Conservation (phyloP, 2,329 filamentous ascomycete genomes). For the Pseudocercospora pini-densiflorae region DNA sequence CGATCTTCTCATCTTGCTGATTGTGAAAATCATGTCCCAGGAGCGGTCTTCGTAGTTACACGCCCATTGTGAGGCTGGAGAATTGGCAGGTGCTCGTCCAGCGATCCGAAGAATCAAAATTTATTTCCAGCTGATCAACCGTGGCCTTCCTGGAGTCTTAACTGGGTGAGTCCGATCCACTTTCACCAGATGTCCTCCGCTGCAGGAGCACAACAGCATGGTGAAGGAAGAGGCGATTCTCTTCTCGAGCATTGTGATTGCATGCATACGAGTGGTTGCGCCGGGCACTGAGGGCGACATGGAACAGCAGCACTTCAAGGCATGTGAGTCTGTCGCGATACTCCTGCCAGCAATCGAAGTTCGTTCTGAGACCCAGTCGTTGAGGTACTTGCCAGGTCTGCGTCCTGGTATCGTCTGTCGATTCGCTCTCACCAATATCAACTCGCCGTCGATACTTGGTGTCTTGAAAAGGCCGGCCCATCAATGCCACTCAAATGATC, state of each 20-base stretch:
- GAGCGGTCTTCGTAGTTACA: not conserved
- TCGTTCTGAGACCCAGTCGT: not conserved
- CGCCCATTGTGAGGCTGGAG: not conserved
- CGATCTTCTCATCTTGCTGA: not conserved
- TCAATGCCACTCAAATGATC: not conserved
- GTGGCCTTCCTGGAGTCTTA: not conserved
- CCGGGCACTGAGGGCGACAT: not conserved
- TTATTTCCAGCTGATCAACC: not conserved
- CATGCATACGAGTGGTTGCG: not conserved
- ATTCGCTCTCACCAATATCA: not conserved
- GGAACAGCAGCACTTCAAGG: not conserved
- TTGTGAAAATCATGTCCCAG: not conserved
- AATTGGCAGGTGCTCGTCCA: not conserved
- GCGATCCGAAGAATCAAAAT: not conserved
- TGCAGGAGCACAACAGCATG: no score
- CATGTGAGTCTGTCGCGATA: not conserved
- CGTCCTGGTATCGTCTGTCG: no score
- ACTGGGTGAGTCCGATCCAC: no score
- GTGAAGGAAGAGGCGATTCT: no score
- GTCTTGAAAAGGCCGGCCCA: not conserved
- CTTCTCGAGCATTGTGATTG: not conserved
- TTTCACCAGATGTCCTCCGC: no score
- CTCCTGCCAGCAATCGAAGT: not conserved
- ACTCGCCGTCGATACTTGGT: not conserved
- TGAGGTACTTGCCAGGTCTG: not conserved